A percentile compares a stretch with the other conserved stretches of the same genome.
Evolutionary conservation across 2,329 filamentous ascomycete genomes (phyloP).

Genomic region (Cercospora sp.): DNA sequence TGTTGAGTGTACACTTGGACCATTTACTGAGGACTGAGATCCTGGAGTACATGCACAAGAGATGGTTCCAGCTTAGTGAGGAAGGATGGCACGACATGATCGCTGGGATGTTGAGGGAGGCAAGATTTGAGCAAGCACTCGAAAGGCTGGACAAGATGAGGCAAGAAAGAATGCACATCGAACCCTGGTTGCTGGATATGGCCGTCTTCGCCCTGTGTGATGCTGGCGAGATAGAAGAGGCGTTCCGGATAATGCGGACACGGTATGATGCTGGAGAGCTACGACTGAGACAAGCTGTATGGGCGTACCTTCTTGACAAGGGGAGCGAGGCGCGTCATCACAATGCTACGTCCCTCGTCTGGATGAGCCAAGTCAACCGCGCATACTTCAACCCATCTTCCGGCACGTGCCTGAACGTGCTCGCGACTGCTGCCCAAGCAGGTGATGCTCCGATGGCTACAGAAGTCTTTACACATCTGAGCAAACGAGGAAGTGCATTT

Average conservation of each 20-base stretch:
- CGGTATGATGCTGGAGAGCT: slow-evolving; percentile 50
- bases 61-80: slow-evolving; percentile 67
- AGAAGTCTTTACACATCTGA: slow-evolving; percentile 67
- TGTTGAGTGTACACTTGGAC: slow-evolving; percentile 81
- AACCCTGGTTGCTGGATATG: slow-evolving; percentile 76
- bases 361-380: slow-evolving; percentile 65
- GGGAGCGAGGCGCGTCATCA: slow-evolving; percentile 64
- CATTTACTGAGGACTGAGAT: slow-evolving; percentile 73
- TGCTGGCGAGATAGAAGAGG: slow-evolving; percentile 73
- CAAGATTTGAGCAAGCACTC: slow-evolving; percentile 79
- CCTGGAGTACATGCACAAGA: slow-evolving; percentile 69
- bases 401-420: slow-evolving; percentile 65
- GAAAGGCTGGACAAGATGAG: slow-evolving; percentile 68
- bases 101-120: slow-evolving; percentile 75
- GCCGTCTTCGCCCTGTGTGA: slow-evolving; percentile 73
- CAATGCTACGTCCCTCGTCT: slow-evolving; percentile 67
- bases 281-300: slow-evolving; percentile 58
- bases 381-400: slow-evolving; percentile 64
- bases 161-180: slow-evolving; percentile 55
- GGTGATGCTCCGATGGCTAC: slow-evolving; percentile 69
- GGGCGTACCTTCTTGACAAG: slow-evolving; percentile 73
- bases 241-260: slow-evolving; percentile 66
- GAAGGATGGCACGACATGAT: slow-evolving; percentile 67
- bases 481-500: slow-evolving; percentile 59
- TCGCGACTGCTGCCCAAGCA: slow-evolving; percentile 69